Percentiles rank a stretch among this genome's conserved stretches.
Conservation (phyloP, 495 filamentous ascomycete genomes). For the Chaetomidium leptoderma region DNA sequence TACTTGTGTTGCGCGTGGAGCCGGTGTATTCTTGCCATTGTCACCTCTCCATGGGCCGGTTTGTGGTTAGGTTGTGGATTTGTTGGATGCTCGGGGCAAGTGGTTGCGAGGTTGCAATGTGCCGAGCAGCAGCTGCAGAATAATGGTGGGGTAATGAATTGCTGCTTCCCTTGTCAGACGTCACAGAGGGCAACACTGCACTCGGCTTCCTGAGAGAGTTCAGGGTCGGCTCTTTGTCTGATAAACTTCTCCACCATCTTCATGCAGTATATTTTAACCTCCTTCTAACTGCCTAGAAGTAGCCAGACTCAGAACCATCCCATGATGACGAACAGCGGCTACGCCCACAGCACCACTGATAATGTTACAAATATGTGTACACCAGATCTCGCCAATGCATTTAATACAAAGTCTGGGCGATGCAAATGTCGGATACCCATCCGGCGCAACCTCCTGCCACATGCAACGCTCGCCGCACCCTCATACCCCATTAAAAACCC, state of each 20-base stretch:
- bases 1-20: no score
- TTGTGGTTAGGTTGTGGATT: neutral
- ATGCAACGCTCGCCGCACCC: neutral
- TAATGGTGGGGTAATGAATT: constrained; percentile 5
- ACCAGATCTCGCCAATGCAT: neutral
- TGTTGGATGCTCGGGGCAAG: neutral
- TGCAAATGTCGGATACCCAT: neutral
- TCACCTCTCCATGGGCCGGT: constrained; percentile 32
- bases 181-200: no score
- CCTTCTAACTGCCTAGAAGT: no score
- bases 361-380: constrained; percentile 17
- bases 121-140: neutral
- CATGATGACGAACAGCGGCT: neutral
- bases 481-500: neutral
- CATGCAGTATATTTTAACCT: no score
- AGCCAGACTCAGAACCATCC: no score
- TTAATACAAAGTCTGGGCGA: neutral
- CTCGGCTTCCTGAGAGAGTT: no score
- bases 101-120: neutral
- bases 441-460: neutral
- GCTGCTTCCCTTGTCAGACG: no score
- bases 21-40: constrained; percentile 37
- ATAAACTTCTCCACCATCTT: no score
- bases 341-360: constrained; percentile 3
- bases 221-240: no score